A percentile compares a stretch with the other conserved stretches of the same genome.
Conservation (phyloP, 495 filamentous ascomycete genomes). For the Schizothecium vesticola region DNA sequence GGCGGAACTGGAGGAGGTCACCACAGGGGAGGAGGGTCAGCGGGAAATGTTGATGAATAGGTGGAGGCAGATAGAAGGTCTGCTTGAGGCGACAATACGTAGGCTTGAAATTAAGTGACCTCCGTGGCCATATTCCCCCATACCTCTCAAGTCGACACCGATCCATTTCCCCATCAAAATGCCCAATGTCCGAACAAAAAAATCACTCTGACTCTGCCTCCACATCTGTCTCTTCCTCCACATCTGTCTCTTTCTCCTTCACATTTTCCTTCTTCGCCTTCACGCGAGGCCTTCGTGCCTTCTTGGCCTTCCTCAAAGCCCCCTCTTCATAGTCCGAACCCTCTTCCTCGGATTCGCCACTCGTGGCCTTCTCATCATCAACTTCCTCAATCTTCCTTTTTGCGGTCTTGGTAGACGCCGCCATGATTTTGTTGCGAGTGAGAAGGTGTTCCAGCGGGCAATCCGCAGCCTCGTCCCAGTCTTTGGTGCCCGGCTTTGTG, state of each 20-base stretch:
- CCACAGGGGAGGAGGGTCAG: constrained; percentile 15
- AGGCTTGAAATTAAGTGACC: constrained; percentile 8
- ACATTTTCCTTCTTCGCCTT: neutral
- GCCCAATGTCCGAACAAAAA: neutral
- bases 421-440: constrained; percentile 21
- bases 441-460: constrained; percentile 49
- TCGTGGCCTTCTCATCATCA: neutral
- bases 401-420: neutral
- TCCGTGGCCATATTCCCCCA: neutral
- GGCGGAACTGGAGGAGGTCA: constrained; percentile 1
- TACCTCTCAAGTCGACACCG: neutral
- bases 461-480: constrained; percentile 32
- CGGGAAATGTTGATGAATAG: constrained; percentile 19
- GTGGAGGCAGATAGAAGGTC: constrained; percentile 26
- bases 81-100: constrained; percentile 21
- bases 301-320: neutral
- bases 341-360: neutral
- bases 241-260: neutral
- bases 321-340: neutral
- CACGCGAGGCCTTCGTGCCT: neutral
- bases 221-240: neutral
- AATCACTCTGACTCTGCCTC: neutral
- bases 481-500: constrained; percentile 41
- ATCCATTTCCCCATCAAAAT: neutral
- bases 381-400: neutral